Percentiles rank a stretch among this genome's conserved stretches.
These are phyloP conservation scores for Saposhnikovia divaricata DNA, from an alignment of 129 eudicot species.

Conservation along the genomic window DNA sequence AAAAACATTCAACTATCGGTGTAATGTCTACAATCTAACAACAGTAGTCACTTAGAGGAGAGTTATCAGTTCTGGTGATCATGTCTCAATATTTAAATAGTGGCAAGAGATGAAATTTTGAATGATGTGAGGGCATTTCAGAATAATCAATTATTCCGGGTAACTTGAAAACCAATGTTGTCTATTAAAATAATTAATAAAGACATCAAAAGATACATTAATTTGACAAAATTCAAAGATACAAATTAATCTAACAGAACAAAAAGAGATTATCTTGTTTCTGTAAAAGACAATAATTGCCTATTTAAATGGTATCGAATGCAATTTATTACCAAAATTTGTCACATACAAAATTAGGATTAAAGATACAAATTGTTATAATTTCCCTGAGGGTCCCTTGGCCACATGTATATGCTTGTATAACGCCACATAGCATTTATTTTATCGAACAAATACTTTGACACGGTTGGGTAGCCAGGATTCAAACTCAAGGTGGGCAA, in stretches of 20 bases:
- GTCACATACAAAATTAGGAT: background rate
- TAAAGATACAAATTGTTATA: background rate
- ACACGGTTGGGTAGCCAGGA: background rate
- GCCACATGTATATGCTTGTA: background rate
- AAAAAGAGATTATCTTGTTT: background rate
- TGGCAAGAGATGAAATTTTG: background rate
- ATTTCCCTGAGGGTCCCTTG: background rate
- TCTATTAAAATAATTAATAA: background rate
- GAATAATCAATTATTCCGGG: background rate
- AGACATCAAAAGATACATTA: background rate
- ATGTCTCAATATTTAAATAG: background rate
- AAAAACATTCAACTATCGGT: background rate
- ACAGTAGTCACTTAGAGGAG: background rate
- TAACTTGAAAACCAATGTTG: background rate
- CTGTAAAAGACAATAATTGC: background rate
- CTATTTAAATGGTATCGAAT: background rate
- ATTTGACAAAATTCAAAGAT: background rate
- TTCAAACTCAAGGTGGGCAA: background rate
- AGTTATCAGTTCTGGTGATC: background rate
- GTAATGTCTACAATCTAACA: constrained; percentile 1
- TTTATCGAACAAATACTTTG: background rate
- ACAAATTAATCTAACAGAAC: background rate
- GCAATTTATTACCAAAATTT: background rate
- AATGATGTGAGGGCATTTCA: background rate
- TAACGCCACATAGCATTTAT: background rate